Base-by-base conservation (phyloP, 225 moss, liverwort and hornwort genomes). In the Physcomitrellopsis africana region DNA sequence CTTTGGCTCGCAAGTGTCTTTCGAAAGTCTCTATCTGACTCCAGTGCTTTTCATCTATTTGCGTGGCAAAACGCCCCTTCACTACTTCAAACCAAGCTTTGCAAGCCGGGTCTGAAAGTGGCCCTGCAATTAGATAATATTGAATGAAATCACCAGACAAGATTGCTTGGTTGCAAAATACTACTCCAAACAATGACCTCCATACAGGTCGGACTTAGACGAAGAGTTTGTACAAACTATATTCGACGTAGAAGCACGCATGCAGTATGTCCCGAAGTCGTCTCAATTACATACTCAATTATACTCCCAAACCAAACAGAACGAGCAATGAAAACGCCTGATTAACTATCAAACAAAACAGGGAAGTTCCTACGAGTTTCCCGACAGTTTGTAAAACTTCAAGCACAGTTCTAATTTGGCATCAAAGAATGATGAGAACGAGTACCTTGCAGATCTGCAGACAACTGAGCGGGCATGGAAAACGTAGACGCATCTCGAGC, bases 1-100 rank as follows among this genome's bases (percentile, higher is more conserved):
- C 85, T 79, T 85, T 85, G 10, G 72, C 85, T 27, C 85, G 76
- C 73, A 85, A 65, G 53, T 85, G 85, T 10, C 85, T 76, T 61
- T 85, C 82, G 43, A 85, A 85, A 10, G 79, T 76, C 76, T 85
- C 82, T 15, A 85, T 77, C 60, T 85, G 79, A 70, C 82, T 72
- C 82, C 82, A 79, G 51, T 85, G 85, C 15, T 79, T 81, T n/a
- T 85, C 85, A 55, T 79, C 82, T 29, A 85, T 20, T 66, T 85
- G 79, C 47, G 76, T 67, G 49, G 76, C 82, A 74, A 79, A 65
- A n/a, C 82, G 79, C 15, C 82, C 76, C 60, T 85, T 85, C 7
- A 79, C 82, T 17, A 82, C 73, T 53, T 85, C 85, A 55, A 85
- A 70, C 85, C 85, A 82, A 10, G 81, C 65, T 79, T 81, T 81